phyloP scores from a whole-genome alignment of 2,329 filamentous ascomycete genomes.

The Chalaropsis ovoidea region DNA sequence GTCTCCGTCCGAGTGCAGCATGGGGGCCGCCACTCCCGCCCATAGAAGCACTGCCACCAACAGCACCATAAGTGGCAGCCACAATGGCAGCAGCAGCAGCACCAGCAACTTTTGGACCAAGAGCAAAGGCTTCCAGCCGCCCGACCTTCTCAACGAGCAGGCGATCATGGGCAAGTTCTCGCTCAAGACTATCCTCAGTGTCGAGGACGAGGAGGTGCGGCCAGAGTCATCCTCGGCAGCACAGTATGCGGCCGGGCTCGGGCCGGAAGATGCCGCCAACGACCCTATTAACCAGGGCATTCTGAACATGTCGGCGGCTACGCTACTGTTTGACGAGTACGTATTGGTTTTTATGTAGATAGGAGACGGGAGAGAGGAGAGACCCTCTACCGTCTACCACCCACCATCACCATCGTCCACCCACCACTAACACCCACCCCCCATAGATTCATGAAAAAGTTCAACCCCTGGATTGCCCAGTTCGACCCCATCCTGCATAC shows the following conservation, averaged over 20 bases:
- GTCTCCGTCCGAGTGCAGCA: conserved; percentile 15
- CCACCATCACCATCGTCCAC: background rate
- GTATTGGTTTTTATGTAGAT: too few relatives aligned
- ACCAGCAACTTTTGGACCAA: conserved; percentile 20
- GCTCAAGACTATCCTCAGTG: conserved; percentile 31
- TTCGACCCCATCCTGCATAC: conserved; percentile 35
- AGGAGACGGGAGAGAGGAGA: too few relatives aligned
- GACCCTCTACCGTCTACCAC: background rate
- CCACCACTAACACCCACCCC: background rate
- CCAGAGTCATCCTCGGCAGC: background rate
- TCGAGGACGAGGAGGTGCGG: conserved; percentile 21
- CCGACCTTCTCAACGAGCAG: conserved; percentile 32
- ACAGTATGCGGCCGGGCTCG: background rate
- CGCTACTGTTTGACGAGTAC: conserved; percentile 18
- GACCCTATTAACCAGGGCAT: conserved; percentile 16
- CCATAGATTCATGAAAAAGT: conserved; percentile 33
- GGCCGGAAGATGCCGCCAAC: conserved; percentile 14
- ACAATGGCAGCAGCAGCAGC: background rate
- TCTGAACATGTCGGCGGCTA: conserved; percentile 10
- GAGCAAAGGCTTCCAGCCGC: conserved; percentile 30
- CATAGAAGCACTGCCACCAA: conserved; percentile 20
- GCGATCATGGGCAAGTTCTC: conserved; percentile 33
- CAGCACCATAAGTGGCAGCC: background rate
- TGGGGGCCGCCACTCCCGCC: background rate
- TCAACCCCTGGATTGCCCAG: conserved; percentile 37